Evolutionary conservation across 257 asterid genomes (phyloP), one percentile per base, ranked within the genome.

Genomic region (Dorcoceras hygrometricum): DNA sequence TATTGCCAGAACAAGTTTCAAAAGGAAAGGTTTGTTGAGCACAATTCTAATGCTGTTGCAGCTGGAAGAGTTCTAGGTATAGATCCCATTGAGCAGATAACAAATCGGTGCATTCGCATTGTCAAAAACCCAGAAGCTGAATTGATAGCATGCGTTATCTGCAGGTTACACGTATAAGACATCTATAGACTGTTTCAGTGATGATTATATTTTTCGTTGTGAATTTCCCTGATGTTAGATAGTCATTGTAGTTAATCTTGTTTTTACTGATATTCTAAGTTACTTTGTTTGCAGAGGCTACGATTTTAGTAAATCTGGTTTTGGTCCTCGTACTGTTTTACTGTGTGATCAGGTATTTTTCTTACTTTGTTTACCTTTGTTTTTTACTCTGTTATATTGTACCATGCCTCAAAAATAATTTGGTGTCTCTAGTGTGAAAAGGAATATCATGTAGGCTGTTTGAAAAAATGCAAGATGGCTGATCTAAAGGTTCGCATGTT

Each of bases 281-380:
- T 57, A 43, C 56, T 71, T 4, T 16, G 53, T 58, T 56, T 71
- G 78, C 95, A 94, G 99, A 81, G 99, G 93, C 71, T 88, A 88
- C 28, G 99, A 94, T 80, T 94, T 83, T 64, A 94, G 99, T 81
- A 88, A 89, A 79, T 78, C 96, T 69, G 99, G 99, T 69, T 94
- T 94, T 87, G 99, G 99, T 70, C 99, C 99, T 48, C 96, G 97
- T 48, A 94, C 99, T 27, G 99, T 94, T 75, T 87, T 94, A 77
- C 81, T 90, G 27, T 94, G 99, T 69, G 95, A 90, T 73, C 99
- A 94, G 99, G 99, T 90, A 85, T 70, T 77, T 69, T 67, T 61
- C 71, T 76, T 62, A 25, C 73, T 65, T 65, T 64, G 12, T 14
- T 43, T 43, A 14, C 51, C 4, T 18, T 18, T 16, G 20, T 46